Base-by-base conservation (phyloP, 2,329 filamentous ascomycete genomes). In the Orbilia brochopaga region DNA sequence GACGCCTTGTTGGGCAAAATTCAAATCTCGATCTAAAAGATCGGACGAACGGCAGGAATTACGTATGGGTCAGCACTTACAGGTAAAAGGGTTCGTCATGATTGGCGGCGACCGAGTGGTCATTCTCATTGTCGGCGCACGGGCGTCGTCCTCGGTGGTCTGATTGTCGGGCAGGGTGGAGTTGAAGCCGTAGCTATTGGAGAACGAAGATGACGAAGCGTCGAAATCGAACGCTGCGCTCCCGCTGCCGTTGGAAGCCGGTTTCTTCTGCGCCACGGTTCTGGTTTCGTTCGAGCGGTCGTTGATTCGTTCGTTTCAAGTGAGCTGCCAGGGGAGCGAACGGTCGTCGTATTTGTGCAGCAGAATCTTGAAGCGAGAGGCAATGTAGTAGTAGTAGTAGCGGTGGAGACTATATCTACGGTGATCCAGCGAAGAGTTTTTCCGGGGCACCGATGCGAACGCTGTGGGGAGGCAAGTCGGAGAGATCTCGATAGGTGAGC, bases 61-160 rank as follows among this genome's bases (percentile, higher is more conserved):
- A n/a, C n/a, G n/a, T n/a, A n/a, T n/a, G n/a, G 48, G n/a, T 17
- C 30, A n/a, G 21, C 8, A 63, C 67, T 72, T 57, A 72, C 67
- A 72, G 21, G 60, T 65, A 56, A 72, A 72, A 61, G 55, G 60
- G n/a, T 72, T 64, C 55, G 67, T 56, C 67, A 72, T 72, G 23
- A 72, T 72, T 17, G 67, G 67, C 48, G 67, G 67, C 19, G 67
- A 72, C 67, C 67, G 55, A 53, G 67, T 51, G 67, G 67, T 72
- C 67, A 72, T 72, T 72, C 67, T 72, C 67, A 72, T 72, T 55
- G 60, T 61, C 48, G 67, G 59, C 55, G 30, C 32, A 42, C 48
- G 54, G 52, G 51, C 44, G 50, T 2, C 51, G 51, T 40, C 23
- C 19, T 52, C 37, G 59, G 66, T 42, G 52, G 51, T 64, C 24